phyloP scores from a whole-genome alignment of 2,329 filamentous ascomycete genomes.

The Coniella vitis region DNA sequence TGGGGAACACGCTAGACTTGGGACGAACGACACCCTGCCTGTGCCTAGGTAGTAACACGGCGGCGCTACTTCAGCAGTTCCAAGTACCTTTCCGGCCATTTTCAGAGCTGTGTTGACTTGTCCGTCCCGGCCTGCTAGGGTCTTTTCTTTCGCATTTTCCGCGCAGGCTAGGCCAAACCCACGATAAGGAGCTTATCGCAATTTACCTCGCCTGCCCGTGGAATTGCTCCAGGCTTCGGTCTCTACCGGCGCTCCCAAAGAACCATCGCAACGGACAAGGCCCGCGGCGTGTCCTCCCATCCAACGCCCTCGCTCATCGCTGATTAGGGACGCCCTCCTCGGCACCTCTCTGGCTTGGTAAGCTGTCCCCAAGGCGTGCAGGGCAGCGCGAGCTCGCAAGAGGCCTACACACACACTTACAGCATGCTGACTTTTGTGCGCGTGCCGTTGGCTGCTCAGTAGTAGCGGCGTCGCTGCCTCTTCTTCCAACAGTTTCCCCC shows the following conservation, averaged over 20 bases:
- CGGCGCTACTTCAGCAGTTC: too few relatives aligned
- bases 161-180: too few relatives aligned
- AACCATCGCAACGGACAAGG: background rate
- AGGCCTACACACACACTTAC: background rate
- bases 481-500: background rate
- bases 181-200: constrained; percentile 4
- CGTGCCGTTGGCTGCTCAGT: background rate
- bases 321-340: background rate
- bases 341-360: background rate
- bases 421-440: constrained; percentile 4
- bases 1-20: too few relatives aligned
- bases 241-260: background rate
- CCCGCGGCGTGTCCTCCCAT: background rate
- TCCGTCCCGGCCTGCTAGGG: too few relatives aligned
- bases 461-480: background rate
- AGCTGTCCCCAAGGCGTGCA: background rate
- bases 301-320: background rate
- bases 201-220: constrained; percentile 1
- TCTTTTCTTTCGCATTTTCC: too few relatives aligned
- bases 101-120: too few relatives aligned
- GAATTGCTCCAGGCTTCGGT: background rate
- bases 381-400: background rate
- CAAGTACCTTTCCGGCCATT: too few relatives aligned
- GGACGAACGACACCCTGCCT: too few relatives aligned
- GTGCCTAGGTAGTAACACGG: too few relatives aligned